Evolutionary conservation across 2,329 filamentous ascomycete species (phyloP).

Genomic region (Verticillium nubilum): DNA sequence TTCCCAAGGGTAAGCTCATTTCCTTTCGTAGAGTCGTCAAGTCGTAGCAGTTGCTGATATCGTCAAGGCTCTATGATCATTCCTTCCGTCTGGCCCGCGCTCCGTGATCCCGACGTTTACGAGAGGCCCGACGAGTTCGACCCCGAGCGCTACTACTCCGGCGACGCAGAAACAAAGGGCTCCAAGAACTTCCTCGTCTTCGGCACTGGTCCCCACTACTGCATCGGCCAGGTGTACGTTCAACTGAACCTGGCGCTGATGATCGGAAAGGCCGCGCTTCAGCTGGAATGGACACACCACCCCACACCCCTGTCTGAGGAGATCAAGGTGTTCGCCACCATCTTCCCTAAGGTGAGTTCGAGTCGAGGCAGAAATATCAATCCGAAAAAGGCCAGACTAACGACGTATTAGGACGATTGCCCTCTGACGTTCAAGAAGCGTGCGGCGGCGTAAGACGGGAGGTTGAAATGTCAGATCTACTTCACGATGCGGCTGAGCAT

Average conservation of each 20-base stretch:
- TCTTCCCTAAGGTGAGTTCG: conserved; percentile 77
- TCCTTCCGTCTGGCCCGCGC: conserved; percentile 82
- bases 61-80: conserved; percentile 78
- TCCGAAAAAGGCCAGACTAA: conserved; percentile 3
- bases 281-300: conserved; percentile 86
- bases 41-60: neutral
- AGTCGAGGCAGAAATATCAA: conserved; percentile 1
- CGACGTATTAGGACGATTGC: conserved; percentile 67
- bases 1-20: conserved; percentile 65
- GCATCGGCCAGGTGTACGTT: conserved; percentile 88
- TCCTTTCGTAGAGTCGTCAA: neutral
- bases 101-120: conserved; percentile 91
- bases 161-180: conserved; percentile 78
- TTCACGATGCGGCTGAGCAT: neutral
- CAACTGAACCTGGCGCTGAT: conserved; percentile 83
- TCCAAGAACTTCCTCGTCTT: conserved; percentile 97
- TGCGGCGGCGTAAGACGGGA: neutral
- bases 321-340: conserved; percentile 97
- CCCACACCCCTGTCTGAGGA: conserved; percentile 80
- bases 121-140: conserved; percentile 83
- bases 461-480: neutral
- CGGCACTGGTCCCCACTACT: conserved; percentile 93
- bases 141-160: conserved; percentile 85
- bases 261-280: conserved; percentile 82
- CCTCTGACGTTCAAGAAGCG: conserved; percentile 64